Conservation (phyloP, 1,284 basidiomycete species). For the Mycena sp. region DNA sequence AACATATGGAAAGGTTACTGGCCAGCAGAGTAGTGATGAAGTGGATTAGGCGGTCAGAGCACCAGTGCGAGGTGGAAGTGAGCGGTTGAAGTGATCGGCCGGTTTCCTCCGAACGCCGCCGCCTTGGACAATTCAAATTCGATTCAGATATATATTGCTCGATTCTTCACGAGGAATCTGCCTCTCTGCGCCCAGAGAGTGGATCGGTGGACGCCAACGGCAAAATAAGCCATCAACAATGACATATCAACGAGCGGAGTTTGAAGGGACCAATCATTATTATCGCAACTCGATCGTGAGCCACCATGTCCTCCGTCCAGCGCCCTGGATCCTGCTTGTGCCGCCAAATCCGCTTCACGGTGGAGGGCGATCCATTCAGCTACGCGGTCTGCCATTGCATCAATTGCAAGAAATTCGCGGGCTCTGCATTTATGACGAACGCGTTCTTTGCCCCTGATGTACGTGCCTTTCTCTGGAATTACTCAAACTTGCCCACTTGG, state of each 20-base stretch:
- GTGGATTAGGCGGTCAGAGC: neutral
- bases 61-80: constrained; percentile 1
- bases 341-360: constrained; percentile 44
- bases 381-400: constrained; percentile 52
- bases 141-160: too few species aligned
- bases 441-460: constrained; percentile 49
- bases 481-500: constrained; percentile 2
- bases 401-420: constrained; percentile 52
- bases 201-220: too few species aligned
- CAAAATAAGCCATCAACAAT: too few species aligned
- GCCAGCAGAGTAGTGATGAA: constrained; percentile 21
- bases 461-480: constrained; percentile 17
- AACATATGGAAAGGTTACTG: constrained; percentile 20
- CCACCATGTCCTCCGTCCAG: constrained; percentile 12
- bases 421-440: constrained; percentile 52
- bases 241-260: too few species aligned
- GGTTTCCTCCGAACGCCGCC: too few species aligned
- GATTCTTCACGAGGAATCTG: too few species aligned
- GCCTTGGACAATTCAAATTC: too few species aligned
- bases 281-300: too few species aligned
- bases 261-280: too few species aligned
- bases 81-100: neutral
- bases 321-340: constrained; percentile 49
- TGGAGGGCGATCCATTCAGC: constrained; percentile 48
- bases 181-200: too few species aligned